phyloP scores from a whole-genome alignment of 116 monocot species.

The Dioscorea cayenensis region DNA sequence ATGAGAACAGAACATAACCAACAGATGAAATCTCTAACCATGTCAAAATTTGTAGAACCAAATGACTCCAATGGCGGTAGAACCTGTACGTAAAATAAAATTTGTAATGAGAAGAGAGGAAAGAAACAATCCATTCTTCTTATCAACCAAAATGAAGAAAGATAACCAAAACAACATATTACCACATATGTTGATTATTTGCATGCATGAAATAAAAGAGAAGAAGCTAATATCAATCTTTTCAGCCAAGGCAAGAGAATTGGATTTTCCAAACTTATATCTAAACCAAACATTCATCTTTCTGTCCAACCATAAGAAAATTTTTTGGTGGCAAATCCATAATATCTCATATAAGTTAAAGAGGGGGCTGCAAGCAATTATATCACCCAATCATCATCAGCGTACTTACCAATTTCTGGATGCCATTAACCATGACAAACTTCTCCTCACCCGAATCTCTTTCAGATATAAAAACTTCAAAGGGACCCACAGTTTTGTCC shows the following conservation, averaged over 20 bases:
- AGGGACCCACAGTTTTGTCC: conserved; percentile 64
- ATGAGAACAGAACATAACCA: background rate
- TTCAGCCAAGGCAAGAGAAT: too few relatives aligned
- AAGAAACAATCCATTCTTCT: too few relatives aligned
- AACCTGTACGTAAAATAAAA: conserved; percentile 31
- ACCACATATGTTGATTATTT: too few relatives aligned
- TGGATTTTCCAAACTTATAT: too few relatives aligned
- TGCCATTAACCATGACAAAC: conserved; percentile 66
- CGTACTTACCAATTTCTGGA: conserved; percentile 68
- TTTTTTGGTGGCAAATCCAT: background rate
- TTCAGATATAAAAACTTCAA: conserved; percentile 64
- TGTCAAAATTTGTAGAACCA: conserved; percentile 34
- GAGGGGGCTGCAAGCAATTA: background rate
- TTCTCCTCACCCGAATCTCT: conserved; percentile 47
- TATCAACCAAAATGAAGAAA: too few relatives aligned
- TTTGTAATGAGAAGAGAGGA: background rate
- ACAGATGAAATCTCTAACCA: conserved; percentile 38
- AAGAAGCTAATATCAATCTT: too few relatives aligned
- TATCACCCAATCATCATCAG: background rate
- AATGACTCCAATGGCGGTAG: conserved; percentile 54
- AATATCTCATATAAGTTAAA: background rate
- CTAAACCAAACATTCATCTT: too few relatives aligned
- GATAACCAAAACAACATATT: too few relatives aligned
- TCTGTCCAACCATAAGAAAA: background rate
- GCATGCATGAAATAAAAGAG: too few relatives aligned